Evolutionary conservation across 257 asterid genomes (phyloP), one percentile per base, ranked within the genome.

Genomic region (Linaria vulgaris): DNA sequence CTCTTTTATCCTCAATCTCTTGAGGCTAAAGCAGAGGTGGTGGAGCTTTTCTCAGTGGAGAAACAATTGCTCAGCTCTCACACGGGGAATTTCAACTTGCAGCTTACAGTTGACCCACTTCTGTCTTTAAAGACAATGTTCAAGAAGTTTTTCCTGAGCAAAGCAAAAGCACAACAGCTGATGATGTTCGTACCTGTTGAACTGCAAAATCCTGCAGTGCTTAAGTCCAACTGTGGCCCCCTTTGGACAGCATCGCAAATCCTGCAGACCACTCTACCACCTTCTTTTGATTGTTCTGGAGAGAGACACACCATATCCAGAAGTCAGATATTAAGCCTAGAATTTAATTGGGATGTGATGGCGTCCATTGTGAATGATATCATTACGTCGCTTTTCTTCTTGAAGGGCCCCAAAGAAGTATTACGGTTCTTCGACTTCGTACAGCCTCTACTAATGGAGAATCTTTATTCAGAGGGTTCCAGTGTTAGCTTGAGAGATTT

Each of bases 31-130:
- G 94, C 99, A 52, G 97, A 94, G 82, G 99, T 85, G 25, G 46
- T 85, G 51, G 99, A 94, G 83, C 94, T 94, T 63, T 94, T 94
- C 72, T 80, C 95, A 1, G 99, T 94, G 63, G 99, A 90, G 78
- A 94, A 87, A 70, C 99, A 94, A 59, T 63, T 94, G 46, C 90
- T 94, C 59, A 94, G 99, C 74, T 94, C 99, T 64, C 99, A 94
- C 69, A 94, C 96, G 8, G 99, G 99, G 48, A 90, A 87, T 78
- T 94, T 94, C 76, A 94, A 90, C 52, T 77, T 94, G 76, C 99
- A 94, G 79, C 76, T 94, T 64, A 82, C 86, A 47, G 78, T 81
- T 30, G 99, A 94, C 64, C 78, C 96, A 1, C 90, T 90, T 25
- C 72, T 94, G 24, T 88, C 99, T 3, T 83, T 87, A 12, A 94